Evolutionary conservation across 371 early-diverging fungal species (phyloP), one percentile per base, ranked within the genome.

Genomic region (Mucor sp.): DNA sequence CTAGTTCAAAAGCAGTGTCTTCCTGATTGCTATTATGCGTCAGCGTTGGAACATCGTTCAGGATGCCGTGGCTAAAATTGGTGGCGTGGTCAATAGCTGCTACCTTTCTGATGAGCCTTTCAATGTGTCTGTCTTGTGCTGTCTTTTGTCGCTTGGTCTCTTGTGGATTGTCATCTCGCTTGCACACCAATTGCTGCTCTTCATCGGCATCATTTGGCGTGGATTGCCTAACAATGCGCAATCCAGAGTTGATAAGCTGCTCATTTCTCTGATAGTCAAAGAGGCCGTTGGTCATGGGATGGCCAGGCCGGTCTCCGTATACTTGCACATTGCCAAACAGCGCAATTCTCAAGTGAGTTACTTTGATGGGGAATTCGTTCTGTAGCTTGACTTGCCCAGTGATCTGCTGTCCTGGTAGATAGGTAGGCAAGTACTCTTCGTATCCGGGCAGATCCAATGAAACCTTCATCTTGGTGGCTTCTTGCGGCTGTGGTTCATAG

Each of bases 311-410:
- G 0, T 58, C 37, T 11, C 69, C 69, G n/a, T 59, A 58, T 0
- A 68, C 69, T 53, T 68, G 69, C 6, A 60, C 69, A 19, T 59
- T 58, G 23, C 69, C 69, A 50, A 63, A 68, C 7, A 68, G 35
- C 17, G 60, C 60, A 4, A 68, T 43, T 14, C 64, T 47, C 28
- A 68, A 50, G 17, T 63, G 59, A 63, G 19, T 58, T 21, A 68
- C 60, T 48, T 63, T 37, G 6, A 62, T 58, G 17, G 59, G 53
- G 28, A 5, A 12, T 15, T 59, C 9, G 1, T 33, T 15, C 14
- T 68, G 59, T 9, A 68, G 41, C 19, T 47, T 41, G 14, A 68
- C 56, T 17, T 58, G 23, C 14, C 69, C 69, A 15, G 63, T 68
- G 11, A 68, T 68, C 6, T 35, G 39, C 37, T 68, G 63, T 12